These are phyloP conservation scores for Prunella vulgaris DNA, from an alignment of 257 asterid genomes.

Conservation along the genomic window DNA sequence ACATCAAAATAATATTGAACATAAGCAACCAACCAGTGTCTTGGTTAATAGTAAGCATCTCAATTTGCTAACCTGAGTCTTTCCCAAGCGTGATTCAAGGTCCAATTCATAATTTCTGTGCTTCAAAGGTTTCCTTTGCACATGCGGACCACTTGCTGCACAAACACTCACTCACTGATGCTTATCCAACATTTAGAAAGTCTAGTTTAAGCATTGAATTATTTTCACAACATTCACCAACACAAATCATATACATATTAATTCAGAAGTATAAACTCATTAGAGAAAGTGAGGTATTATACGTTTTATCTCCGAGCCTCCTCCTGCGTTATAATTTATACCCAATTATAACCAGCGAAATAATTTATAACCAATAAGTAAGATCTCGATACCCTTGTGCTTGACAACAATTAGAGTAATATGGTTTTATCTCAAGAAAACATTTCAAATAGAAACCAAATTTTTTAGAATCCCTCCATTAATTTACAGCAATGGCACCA, in stretches of 20 bases:
- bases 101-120: conserved; percentile 97
- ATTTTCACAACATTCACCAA: conserved; percentile 2
- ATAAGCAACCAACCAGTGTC: conserved; percentile 14
- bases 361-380: too few relatives aligned
- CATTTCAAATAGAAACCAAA: too few relatives aligned
- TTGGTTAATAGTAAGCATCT: not conserved
- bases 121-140: conserved; percentile 95
- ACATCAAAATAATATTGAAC: not conserved
- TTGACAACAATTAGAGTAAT: too few relatives aligned
- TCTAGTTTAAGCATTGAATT: conserved; percentile 8
- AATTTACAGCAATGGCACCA: too few relatives aligned
- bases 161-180: conserved; percentile 11
- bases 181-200: not conserved
- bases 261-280: conserved; percentile 18
- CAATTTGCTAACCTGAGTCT: conserved; percentile 70
- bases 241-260: not conserved
- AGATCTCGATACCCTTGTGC: too few relatives aligned
- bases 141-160: conserved; percentile 87
- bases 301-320: conserved; percentile 51
- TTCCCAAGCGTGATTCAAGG: conserved; percentile 96
- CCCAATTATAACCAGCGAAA: too few relatives aligned
- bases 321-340: too few relatives aligned
- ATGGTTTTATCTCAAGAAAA: too few relatives aligned
- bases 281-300: conserved; percentile 18
- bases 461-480: too few relatives aligned